Conservation (phyloP, 176 grass and related monocot species). For the Rhynchospora tenuis region DNA sequence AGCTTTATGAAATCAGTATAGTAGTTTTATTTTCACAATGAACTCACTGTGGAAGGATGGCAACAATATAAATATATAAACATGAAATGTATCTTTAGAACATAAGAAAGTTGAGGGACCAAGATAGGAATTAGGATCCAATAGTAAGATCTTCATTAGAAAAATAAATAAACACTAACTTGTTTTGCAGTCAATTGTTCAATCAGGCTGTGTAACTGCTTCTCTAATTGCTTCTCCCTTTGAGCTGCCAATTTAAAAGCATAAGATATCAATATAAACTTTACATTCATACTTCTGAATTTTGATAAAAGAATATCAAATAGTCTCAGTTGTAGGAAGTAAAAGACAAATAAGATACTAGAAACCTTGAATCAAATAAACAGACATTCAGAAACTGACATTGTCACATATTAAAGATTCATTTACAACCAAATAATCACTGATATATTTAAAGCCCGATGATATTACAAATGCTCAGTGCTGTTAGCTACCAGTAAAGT, state of each 20-base stretch:
- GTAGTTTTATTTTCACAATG: not conserved
- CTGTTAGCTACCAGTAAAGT: not conserved
- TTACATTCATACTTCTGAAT: not conserved
- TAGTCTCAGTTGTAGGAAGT: not conserved
- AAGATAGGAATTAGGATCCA: not conserved
- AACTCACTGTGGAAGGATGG: not conserved
- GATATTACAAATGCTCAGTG: not conserved
- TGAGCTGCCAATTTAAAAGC: slow-evolving; percentile 57
- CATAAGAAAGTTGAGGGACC: not conserved
- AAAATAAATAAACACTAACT: slow-evolving; percentile 29
- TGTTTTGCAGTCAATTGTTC: slow-evolving; percentile 94
- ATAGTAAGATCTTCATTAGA: not conserved
- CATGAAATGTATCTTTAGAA: not conserved
- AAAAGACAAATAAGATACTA: not conserved
- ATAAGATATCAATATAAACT: not conserved
- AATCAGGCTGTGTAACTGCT: slow-evolving; percentile 79
- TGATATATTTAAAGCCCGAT: not conserved
- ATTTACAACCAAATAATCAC: not conserved
- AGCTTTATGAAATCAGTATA: not conserved
- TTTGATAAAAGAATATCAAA: not conserved
- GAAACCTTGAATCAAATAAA: not conserved
- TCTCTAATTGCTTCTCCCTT: slow-evolving; percentile 86
- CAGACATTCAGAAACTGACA: slow-evolving; percentile 12
- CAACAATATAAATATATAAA: not conserved
- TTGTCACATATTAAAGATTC: not conserved